These are phyloP conservation scores for Solanum acaule DNA, from an alignment of 257 asterid genomes.

Conservation along the genomic window DNA sequence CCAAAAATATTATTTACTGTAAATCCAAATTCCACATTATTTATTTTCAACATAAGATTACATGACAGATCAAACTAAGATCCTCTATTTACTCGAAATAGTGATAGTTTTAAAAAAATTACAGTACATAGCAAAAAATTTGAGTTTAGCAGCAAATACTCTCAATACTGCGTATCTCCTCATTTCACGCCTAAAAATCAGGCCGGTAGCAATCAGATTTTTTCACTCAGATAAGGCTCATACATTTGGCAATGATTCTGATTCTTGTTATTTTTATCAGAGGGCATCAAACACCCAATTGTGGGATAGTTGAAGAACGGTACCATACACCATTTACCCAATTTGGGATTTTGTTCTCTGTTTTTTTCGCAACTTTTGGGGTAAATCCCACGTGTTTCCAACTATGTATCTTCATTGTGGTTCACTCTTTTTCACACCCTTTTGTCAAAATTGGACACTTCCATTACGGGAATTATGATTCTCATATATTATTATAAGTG, in stretches of 20 bases:
- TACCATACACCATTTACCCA: background rate
- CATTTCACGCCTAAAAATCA: background rate
- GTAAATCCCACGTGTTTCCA: background rate
- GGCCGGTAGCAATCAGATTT: background rate
- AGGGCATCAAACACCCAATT: background rate
- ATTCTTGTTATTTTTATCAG: background rate
- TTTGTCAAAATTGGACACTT: background rate
- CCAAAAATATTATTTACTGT: background rate
- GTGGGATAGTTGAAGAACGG: background rate
- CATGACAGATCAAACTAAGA: background rate
- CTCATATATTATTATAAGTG: background rate
- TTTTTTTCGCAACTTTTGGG: background rate
- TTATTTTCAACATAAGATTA: background rate
- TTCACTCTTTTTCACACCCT: background rate
- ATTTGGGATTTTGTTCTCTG: background rate
- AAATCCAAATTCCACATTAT: background rate
- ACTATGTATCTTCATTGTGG: background rate
- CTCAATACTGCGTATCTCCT: background rate
- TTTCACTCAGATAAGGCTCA: background rate
- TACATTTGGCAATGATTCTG: background rate
- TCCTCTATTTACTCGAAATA: background rate
- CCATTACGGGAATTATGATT: background rate
- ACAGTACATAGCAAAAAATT: background rate
- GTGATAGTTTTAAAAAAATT: background rate
- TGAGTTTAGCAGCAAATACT: background rate